phyloP scores from a whole-genome alignment of 2,329 filamentous ascomycete genomes.

The Botrytis byssoidea region DNA sequence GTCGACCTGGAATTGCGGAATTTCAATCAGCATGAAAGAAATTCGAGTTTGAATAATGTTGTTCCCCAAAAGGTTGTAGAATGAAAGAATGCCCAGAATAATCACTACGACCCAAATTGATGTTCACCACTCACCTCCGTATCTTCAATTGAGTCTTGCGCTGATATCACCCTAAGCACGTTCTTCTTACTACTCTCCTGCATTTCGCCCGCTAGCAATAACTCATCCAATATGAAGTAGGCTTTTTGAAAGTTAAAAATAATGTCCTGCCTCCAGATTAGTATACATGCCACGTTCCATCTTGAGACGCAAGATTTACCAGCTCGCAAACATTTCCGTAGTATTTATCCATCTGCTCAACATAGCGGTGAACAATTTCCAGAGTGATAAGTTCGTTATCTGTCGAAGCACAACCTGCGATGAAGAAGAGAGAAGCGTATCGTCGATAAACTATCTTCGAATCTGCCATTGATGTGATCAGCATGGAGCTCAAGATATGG shows the following conservation, averaged over 20 bases:
- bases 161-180: constrained; percentile 89
- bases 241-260: constrained; percentile 99
- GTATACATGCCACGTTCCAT: background rate
- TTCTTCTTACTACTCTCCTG: constrained; percentile 99
- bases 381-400: constrained; percentile 98
- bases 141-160: constrained; percentile 96
- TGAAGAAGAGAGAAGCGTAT: constrained; percentile 99
- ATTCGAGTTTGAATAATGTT: constrained; percentile 12
- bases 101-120: constrained; percentile 7
- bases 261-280: constrained; percentile 17
- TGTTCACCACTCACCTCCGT: constrained; percentile 75
- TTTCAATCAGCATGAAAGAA: constrained; percentile 21
- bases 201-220: constrained; percentile 91
- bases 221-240: constrained; percentile 97
- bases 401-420: constrained; percentile 92
- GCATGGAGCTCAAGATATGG: constrained; percentile 9
- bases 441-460: constrained; percentile 98
- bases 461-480: constrained; percentile 54
- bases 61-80: background rate
- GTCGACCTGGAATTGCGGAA: constrained; percentile 41
- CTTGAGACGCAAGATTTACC: constrained; percentile 17
- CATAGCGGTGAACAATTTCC: constrained; percentile 98
- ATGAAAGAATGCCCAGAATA: constrained; percentile 38
- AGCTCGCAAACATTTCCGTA: constrained; percentile 99
- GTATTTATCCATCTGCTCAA: constrained; percentile 99